These are phyloP conservation scores for Aspergillus olivimuriae DNA, from an alignment of 495 filamentous ascomycete genomes.

Conservation along the genomic window DNA sequence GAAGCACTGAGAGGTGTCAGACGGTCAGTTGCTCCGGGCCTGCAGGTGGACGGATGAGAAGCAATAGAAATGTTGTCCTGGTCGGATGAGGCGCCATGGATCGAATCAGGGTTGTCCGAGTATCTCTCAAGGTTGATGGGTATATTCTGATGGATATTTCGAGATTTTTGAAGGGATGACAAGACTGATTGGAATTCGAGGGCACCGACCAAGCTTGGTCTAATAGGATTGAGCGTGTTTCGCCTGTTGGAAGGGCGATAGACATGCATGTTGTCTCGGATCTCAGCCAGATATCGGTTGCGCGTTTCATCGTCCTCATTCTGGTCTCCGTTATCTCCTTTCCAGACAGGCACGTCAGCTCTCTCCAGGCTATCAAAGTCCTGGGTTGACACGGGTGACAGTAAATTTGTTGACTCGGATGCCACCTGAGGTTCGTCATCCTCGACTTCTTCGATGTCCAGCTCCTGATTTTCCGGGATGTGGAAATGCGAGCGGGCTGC, in stretches of 20 bases:
- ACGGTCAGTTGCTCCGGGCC: constrained; percentile 18
- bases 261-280: constrained; percentile 90
- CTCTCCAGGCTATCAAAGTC: constrained; percentile 73
- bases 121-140: constrained; percentile 65
- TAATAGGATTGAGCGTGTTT: constrained; percentile 73
- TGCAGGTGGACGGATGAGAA: constrained; percentile 38
- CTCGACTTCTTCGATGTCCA: constrained; percentile 62
- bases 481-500: constrained; percentile 69
- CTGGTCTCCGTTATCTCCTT: constrained; percentile 50
- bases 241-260: constrained; percentile 61
- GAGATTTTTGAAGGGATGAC: constrained; percentile 69
- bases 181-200: constrained; percentile 91
- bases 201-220: constrained; percentile 88
- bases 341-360: constrained; percentile 43
- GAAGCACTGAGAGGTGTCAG: constrained; percentile 27
- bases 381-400: constrained; percentile 46
- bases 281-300: constrained; percentile 68
- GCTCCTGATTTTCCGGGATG: constrained; percentile 60
- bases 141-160: constrained; percentile 57
- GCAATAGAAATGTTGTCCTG: constrained; percentile 44
- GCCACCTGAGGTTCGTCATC: constrained; percentile 62
- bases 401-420: constrained; percentile 45
- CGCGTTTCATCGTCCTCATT: constrained; percentile 57
- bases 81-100: constrained; percentile 27
- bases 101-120: constrained; percentile 54